Percentiles rank a stretch among this genome's conserved stretches.
These are phyloP conservation scores for Cucumis sativus DNA, from an alignment of 306 rosid genomes.

Conservation along the genomic window Cucumber_9930_V3 NC_026656.2:20423501-20424000, in stretches of 20 bases:
- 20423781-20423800: constrained; percentile 98
- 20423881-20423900: neutral
- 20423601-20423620: neutral
- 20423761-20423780: constrained; percentile 99
- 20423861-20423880: neutral
- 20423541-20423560: constrained; percentile 98
- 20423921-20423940: neutral
- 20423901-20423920: neutral
- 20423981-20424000: neutral
- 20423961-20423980: neutral
- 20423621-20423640: neutral
- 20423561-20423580: constrained; percentile 64
- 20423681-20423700: constrained; percentile 1
- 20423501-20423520: constrained; percentile 99
- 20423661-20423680: neutral
- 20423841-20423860: neutral
- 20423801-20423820: constrained; percentile 61
- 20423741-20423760: constrained; percentile 99
- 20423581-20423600: constrained; percentile 76
- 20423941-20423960: neutral
- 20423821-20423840: constrained; percentile 20
- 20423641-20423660: neutral
- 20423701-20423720: constrained; percentile 76
- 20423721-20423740: constrained; percentile 98
- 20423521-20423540: constrained; percentile 87